phyloP scores from a whole-genome alignment of 306 rosid genomes.

The Casuarina equisetifolia region DNA sequence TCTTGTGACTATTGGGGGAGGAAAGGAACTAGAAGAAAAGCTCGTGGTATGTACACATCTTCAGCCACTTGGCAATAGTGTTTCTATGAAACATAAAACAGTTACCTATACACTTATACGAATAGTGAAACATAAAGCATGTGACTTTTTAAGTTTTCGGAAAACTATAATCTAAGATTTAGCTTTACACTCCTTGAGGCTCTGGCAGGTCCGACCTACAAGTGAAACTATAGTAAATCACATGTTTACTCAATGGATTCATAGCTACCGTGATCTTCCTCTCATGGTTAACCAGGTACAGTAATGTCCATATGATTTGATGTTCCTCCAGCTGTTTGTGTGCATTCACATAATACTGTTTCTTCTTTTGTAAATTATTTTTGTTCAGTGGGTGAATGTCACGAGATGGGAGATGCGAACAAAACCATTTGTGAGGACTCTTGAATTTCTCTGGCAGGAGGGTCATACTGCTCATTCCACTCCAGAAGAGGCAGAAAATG shows the following conservation, averaged over 20 bases:
- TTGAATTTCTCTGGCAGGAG: constrained; percentile 98
- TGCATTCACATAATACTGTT: constrained; percentile 3
- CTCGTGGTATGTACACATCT: constrained; percentile 68
- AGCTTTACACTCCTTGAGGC: constrained; percentile 81
- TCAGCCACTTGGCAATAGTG: not conserved
- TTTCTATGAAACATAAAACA: not conserved
- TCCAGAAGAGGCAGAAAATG: constrained; percentile 89
- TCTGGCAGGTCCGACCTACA: constrained; percentile 93
- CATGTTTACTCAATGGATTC: constrained; percentile 98
- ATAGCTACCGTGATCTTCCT: constrained; percentile 96
- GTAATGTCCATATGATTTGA: constrained; percentile 13
- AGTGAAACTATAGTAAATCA: constrained; percentile 97
- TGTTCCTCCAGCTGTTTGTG: constrained; percentile 7
- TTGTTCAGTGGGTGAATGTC: constrained; percentile 87
- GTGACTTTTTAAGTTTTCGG: constrained; percentile 20
- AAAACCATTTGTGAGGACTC: constrained; percentile 92
- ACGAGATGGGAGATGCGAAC: constrained; percentile 99
- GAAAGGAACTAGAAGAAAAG: constrained; percentile 97
- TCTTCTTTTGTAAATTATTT: constrained; percentile 24
- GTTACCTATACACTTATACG: not conserved
- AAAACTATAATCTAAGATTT: constrained; percentile 60
- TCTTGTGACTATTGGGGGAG: constrained; percentile 89
- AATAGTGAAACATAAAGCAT: constrained; percentile 12
- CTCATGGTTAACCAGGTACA: constrained; percentile 84
- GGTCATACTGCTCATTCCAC: constrained; percentile 97